These are phyloP conservation scores for Xylona heveae DNA, from an alignment of 495 filamentous ascomycete species.

Conservation along the genomic window DNA sequence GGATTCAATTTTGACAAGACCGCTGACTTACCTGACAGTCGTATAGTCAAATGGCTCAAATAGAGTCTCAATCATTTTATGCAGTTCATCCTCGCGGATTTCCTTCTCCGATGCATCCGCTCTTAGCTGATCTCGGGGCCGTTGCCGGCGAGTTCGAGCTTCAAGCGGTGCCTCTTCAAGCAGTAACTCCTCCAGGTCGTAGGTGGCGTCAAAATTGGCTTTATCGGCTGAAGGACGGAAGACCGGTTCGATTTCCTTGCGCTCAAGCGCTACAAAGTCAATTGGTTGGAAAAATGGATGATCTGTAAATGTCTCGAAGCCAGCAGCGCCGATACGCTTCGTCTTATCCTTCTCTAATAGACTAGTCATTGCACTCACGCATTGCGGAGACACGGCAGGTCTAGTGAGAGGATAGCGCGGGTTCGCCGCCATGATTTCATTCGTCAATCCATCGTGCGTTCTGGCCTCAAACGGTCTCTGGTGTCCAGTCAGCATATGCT, in stretches of 20 bases:
- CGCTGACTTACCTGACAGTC: slow-evolving; percentile 40
- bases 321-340: slow-evolving; percentile 56
- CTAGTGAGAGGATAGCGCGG: slow-evolving; percentile 78
- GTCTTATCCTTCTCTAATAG: slow-evolving; percentile 62
- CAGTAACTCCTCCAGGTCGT: slow-evolving; percentile 85
- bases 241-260: slow-evolving; percentile 77
- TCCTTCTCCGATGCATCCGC: slow-evolving; percentile 93
- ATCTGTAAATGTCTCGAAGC: slow-evolving; percentile 60
- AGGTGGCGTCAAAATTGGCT: slow-evolving; percentile 97
- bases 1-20: slow-evolving; percentile 33
- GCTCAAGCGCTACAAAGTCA: slow-evolving; percentile 68
- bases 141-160: slow-evolving; percentile 77
- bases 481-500: slow-evolving; percentile 3
- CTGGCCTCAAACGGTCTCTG: slow-evolving; percentile 82
- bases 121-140: slow-evolving; percentile 73
- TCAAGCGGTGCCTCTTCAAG: slow-evolving; percentile 91
- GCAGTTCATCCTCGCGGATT: slow-evolving; percentile 81
- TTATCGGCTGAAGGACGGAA: slow-evolving; percentile 90
- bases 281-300: slow-evolving; percentile 77
- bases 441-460: slow-evolving; percentile 57
- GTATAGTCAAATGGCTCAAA: slow-evolving; percentile 97
- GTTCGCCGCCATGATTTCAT: slow-evolving; percentile 59
- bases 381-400: slow-evolving; percentile 68
- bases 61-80: slow-evolving; percentile 81
- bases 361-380: slow-evolving; percentile 65